Evolutionary conservation across 1,284 basidiomycete genomes (phyloP), one percentile per base, ranked within the genome.

Genomic region (Prillingera fragicola): DNA sequence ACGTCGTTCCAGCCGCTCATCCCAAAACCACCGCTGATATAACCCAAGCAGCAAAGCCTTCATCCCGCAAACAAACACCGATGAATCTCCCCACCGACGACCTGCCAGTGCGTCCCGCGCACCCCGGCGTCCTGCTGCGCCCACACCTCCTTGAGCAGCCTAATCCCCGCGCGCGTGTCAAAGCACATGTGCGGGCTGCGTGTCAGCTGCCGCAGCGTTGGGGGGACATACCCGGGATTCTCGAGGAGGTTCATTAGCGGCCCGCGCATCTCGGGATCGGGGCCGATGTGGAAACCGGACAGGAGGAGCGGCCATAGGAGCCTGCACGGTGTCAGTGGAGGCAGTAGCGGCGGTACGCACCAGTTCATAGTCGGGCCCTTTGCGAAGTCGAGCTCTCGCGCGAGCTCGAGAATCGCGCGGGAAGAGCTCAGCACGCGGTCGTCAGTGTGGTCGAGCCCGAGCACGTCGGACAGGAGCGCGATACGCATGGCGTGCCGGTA

Each of bases 231-330:
- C 43, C 60, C 60, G 17, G 65, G 65, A 4, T 60, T 58, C 14
- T 60, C 54, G 1, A 69, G 51, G 29, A 69, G 55, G 7, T 51
- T 45, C 8, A 63, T 36, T 14, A 62, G 56, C 8, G 62, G 55
- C 8, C 40, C 41, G 17, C 65, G 55, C 1, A 51, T 47, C 12
- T 59, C 57, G 34, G 59, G 52, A 24, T 56, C 54, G 12, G 41
- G 37, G 8, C 55, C 55, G 14, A 69, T 55, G 31, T 67, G 57
- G 47, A 67, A 60, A 6, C 59, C 67, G 10, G 64, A 61, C 17
- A 65, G 59, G 15, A 69, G 33, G 23, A 66, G 60, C 3, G 67
- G 67, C 67, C 67, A 69, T 8, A 66, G 62, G 9, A 69, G 40
- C 67, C 67, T 69, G 32, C n/a, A n/a, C n/a, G 5, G 1, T 18